phyloP scores from a whole-genome alignment of 2,329 filamentous ascomycete genomes.

The Myriosclerotinia duriaeana region DNA sequence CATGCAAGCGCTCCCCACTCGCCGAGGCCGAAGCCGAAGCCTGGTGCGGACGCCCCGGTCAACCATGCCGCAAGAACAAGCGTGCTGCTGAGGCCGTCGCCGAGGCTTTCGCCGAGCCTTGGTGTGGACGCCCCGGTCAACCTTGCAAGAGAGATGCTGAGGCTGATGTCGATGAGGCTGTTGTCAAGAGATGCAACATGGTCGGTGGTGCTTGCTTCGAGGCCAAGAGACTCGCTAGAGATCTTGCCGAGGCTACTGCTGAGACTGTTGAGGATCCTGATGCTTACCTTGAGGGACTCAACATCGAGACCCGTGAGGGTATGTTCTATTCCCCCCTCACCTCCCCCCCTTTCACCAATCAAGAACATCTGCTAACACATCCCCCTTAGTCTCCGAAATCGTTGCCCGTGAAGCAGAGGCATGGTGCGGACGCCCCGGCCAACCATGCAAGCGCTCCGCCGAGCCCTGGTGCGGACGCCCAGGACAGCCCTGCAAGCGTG shows the following conservation, averaged over 20 bases:
- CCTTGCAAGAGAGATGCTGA: not conserved
- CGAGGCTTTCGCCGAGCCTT: slow-evolving; percentile 21
- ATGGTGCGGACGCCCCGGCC: slow-evolving; percentile 19
- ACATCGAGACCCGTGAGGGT: slow-evolving; percentile 22
- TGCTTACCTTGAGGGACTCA: slow-evolving; percentile 14
- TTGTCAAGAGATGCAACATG: slow-evolving; percentile 23
- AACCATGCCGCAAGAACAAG: slow-evolving; percentile 17
- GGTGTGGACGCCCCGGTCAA: too few species aligned
- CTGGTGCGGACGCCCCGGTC: slow-evolving; percentile 20
- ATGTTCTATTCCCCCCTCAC: not conserved
- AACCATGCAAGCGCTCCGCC: slow-evolving; percentile 10
- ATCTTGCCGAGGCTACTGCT: slow-evolving; percentile 22
- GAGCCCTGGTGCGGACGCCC: slow-evolving; percentile 17
- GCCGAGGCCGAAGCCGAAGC: slow-evolving; percentile 11
- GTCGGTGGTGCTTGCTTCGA: slow-evolving; percentile 26
- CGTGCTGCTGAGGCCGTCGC: slow-evolving; percentile 24
- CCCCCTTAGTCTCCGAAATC: slow-evolving; percentile 15
- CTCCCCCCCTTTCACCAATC: not conserved
- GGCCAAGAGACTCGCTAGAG: slow-evolving; percentile 25
- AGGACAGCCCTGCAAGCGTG: slow-evolving; percentile 24
- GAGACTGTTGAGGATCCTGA: slow-evolving; percentile 1
- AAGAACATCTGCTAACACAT: slow-evolving; percentile 5
- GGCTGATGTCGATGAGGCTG: slow-evolving; percentile 14
- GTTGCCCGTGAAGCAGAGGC: slow-evolving; percentile 25
- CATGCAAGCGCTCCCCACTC: slow-evolving; percentile 26